These are phyloP conservation scores for Colletotrichum sp. DNA, from an alignment of 2,329 filamentous ascomycete species.

Conservation along the genomic window DNA sequence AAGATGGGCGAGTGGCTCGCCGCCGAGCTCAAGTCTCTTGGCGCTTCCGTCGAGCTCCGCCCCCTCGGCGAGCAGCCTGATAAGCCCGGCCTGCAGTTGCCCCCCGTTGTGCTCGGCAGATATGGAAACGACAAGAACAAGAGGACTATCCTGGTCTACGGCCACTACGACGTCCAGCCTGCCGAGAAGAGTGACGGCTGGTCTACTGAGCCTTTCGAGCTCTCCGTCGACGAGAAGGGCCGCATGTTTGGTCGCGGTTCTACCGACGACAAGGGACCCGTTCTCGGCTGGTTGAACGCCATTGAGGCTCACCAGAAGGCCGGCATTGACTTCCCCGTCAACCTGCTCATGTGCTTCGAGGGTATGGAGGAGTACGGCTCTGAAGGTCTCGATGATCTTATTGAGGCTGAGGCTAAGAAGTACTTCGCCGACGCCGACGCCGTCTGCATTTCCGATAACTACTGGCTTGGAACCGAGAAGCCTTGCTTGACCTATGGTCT, in stretches of 20 bases:
- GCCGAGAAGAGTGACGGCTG: slow-evolving; percentile 93
- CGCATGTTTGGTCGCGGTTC: slow-evolving; percentile 96
- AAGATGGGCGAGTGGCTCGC: slow-evolving; percentile 95
- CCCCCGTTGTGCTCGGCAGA: slow-evolving; percentile 88
- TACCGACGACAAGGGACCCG: slow-evolving; percentile 97
- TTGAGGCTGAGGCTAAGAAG: slow-evolving; percentile 86
- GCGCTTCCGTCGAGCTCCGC: slow-evolving; percentile 86
- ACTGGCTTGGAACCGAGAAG: slow-evolving; percentile 99
- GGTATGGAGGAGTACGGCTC: slow-evolving; percentile 99
- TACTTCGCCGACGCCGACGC: slow-evolving; percentile 96
- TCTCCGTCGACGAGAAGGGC: slow-evolving; percentile 86
- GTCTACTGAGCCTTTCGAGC: slow-evolving; percentile 91
- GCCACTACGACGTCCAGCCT: slow-evolving; percentile 98
- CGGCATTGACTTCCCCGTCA: slow-evolving; percentile 92
- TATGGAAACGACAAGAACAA: slow-evolving; percentile 94
- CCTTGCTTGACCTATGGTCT: slow-evolving; percentile 97
- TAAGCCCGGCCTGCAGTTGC: slow-evolving; percentile 88
- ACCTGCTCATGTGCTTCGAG: slow-evolving; percentile 99
- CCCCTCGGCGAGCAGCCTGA: slow-evolving; percentile 90
- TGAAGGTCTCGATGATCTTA: slow-evolving; percentile 94
- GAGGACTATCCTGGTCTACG: slow-evolving; percentile 94
- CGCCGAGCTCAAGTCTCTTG: slow-evolving; percentile 80
- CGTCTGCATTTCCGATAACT: slow-evolving; percentile 99
- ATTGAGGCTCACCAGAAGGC: slow-evolving; percentile 98
- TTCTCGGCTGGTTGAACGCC: slow-evolving; percentile 96